Percentiles rank a stretch among this genome's conserved stretches.
Conservation (phyloP, 805 yeast species). For the Clavispora carvajalis region DNA sequence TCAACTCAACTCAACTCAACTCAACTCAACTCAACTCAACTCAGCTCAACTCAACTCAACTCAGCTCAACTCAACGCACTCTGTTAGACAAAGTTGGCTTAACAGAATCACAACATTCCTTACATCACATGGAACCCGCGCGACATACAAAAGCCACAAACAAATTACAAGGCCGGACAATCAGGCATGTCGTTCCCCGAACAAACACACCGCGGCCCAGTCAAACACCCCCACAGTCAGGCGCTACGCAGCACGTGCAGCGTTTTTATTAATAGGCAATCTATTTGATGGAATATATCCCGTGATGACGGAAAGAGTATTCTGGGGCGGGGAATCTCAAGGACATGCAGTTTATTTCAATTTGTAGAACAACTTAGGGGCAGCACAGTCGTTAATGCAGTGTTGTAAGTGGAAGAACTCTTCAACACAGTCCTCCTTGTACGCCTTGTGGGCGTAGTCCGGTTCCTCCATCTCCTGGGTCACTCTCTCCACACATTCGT, state of each 20-base stretch:
- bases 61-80: too few species aligned
- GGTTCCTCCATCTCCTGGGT: conserved; percentile 79
- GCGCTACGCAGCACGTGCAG: neutral
- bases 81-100: too few species aligned
- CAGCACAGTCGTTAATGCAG: conserved; percentile 85
- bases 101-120: too few species aligned
- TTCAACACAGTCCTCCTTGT: conserved; percentile 97
- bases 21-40: too few species aligned
- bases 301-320: neutral
- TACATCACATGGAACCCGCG: too few species aligned
- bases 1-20: too few species aligned
- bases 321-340: conserved; percentile 2
- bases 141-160: too few species aligned
- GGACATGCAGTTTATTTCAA: conserved; percentile 53
- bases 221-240: neutral
- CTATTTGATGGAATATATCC: conserved; percentile 1
- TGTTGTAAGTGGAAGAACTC: conserved; percentile 97
- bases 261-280: conserved; percentile 2
- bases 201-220: too few species aligned
- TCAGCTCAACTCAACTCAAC: too few species aligned
- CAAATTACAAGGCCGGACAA: too few species aligned
- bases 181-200: too few species aligned
- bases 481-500: conserved; percentile 94
- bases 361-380: conserved; percentile 83
- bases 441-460: conserved; percentile 69